Base-by-base conservation (phyloP, 768 basidiomycete species). In the Leucosporidium creatinivorum region DNA sequence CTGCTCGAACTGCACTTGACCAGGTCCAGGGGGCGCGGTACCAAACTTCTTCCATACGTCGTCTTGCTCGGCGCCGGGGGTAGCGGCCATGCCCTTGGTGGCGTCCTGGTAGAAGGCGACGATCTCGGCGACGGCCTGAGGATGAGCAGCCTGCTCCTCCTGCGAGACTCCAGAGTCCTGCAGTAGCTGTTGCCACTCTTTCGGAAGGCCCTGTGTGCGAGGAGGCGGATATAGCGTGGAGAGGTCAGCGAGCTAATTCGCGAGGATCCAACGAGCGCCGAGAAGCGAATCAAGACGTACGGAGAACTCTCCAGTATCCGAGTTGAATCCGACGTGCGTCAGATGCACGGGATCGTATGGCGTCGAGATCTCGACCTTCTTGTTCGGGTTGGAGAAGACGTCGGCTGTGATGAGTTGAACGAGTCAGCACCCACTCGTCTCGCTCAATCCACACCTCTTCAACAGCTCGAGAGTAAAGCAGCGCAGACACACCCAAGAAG, bases 281-380 rank as follows among this genome's bases (percentile, higher is more conserved):
- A 23, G 18, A 28, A 44, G 21, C 39, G 48, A 23, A 23, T 7
- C 12, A 18, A 17, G 26, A 75, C 78, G 72, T 61, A 79, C 80
- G 13, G 91, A 93, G 80, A 93, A 98, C 80, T 99, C 94, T 66
- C 96, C 96, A 0, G 94, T 98, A 65, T 91, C 94, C 9, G 91
- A 90, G 79, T 99, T 97, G 85, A 97, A 98, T 67, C 94, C 94
- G 77, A 99, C 96, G 77, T 99, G 96, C 4, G 96, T 98, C 75
- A 99, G 88, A 81, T 98, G 94, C 49, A 98, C 94, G 39, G 96
- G 96, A 79, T 99, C 96, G 78, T 94, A 98, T 0, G 96, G 96
- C 0, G 93, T 93, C 77, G 90, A 92, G 82, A 99, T 98, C 79
- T 94, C 92, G 26, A 78, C 75, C 60, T 77, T 75, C 73, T 78